Evolutionary conservation across 108 stramenopile genomes (phyloP), one percentile per base, ranked within the genome.

Genomic region (Skeletonema grethae): DNA sequence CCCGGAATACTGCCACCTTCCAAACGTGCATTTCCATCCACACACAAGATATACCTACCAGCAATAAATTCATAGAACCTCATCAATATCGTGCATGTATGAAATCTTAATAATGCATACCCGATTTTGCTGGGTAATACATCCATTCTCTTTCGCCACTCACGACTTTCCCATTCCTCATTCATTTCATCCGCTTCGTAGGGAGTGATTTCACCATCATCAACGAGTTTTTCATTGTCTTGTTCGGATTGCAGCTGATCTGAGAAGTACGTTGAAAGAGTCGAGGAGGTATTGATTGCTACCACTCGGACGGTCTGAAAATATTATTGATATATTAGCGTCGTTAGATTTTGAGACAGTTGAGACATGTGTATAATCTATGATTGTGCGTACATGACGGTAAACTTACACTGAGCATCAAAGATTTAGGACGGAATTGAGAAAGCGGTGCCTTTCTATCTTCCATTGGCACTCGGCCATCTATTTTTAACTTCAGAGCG

Each of bases 401-500:
- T 56, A 50, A 69, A 67, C 77, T 79, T 45, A 79, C 77, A 59
- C 80, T 80, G 34, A 80, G 53, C 24, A 80, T 5, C 57, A 80
- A 57, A 57, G 72, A 56, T 63, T 55, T 63, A 1, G 80, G 63
- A 10, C 39, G 63, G 45, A 69, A 74, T 12, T 80, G 72, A 61
- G 65, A 69, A 16, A 80, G 73, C 0, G 79, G 67, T 12, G 61
- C 72, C 45, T 80, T 80, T 22, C 79, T 67, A 43, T 80, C 79
- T 73, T 73, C 72, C 79, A 80, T 80, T n/a, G 61, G 67, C 25
- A 80, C 79, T 30, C 79, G 66, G 2, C 79, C 79, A 64, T 80
- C 79, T 45, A 73, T 73, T 45, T 80, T 80, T 41, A 80, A 65
- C 46, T 41, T 45, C 35, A 61, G 46, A 15, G 7, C 32, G 16